phyloP scores from a whole-genome alignment of 2,329 filamentous ascomycete genomes.

The Pestalotiopsis sp. region DNA sequence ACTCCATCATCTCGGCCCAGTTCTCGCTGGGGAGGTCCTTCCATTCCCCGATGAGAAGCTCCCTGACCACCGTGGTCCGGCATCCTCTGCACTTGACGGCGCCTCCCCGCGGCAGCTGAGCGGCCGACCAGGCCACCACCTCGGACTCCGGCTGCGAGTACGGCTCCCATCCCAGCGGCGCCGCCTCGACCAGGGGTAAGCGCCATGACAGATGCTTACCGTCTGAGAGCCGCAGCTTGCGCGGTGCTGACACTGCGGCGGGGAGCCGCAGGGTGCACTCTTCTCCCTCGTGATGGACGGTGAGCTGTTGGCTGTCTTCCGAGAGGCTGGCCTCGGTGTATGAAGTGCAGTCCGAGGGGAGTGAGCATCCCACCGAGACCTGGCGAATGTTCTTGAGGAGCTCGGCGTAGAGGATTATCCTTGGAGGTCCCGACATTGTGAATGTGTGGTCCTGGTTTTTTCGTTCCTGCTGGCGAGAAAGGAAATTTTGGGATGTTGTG shows the following conservation, averaged over 20 bases:
- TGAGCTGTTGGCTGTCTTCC: constrained; percentile 47
- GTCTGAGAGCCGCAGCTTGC: constrained; percentile 37
- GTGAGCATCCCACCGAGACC: constrained; percentile 59
- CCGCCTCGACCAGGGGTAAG: constrained; percentile 43
- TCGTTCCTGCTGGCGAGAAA: not conserved
- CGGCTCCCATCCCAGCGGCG: not conserved
- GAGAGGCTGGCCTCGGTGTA: constrained; percentile 49
- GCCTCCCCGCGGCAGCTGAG: constrained; percentile 42
- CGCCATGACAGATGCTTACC: constrained; percentile 52
- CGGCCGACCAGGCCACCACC: constrained; percentile 59
- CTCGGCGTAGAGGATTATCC: constrained; percentile 61
- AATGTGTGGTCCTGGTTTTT: constrained; percentile 4
- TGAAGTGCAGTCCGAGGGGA: constrained; percentile 45
- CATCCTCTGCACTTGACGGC: constrained; percentile 48
- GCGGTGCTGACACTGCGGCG: constrained; percentile 37
- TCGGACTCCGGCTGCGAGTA: constrained; percentile 37
- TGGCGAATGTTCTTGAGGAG: constrained; percentile 67
- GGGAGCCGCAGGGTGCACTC: constrained; percentile 44
- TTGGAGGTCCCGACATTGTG: constrained; percentile 15
- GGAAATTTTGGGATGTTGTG: not conserved
- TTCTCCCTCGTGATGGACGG: constrained; percentile 49
- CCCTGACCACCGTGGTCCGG: constrained; percentile 38
- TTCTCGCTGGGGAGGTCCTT: constrained; percentile 95
- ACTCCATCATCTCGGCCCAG: constrained; percentile 99
- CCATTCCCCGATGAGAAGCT: constrained; percentile 61